phyloP scores from a whole-genome alignment of 2,329 filamentous ascomycete genomes.

The Teratosphaeriaceae sp. region DNA sequence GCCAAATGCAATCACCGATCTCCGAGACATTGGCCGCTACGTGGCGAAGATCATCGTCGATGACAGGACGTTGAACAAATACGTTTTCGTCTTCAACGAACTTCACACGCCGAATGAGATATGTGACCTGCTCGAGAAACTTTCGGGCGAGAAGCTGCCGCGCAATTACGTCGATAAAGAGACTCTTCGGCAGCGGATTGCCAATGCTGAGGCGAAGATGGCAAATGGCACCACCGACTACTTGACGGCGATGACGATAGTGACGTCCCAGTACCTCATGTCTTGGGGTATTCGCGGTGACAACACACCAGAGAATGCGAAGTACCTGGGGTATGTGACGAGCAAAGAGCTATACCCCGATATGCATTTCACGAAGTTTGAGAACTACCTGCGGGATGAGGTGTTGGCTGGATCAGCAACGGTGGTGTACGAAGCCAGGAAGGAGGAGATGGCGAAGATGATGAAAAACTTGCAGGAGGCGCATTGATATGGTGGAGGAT shows the following conservation, averaged over 20 bases:
- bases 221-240: conserved; percentile 30
- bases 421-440: not conserved
- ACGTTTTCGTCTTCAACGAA: conserved; percentile 45
- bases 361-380: conserved; percentile 35
- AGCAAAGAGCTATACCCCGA: conserved; percentile 50
- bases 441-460: not conserved
- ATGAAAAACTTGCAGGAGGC: no score
- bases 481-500: no score
- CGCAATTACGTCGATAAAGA: conserved; percentile 28
- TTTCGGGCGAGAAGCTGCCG: conserved; percentile 42
- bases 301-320: conserved; percentile 47
- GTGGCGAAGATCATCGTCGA: conserved; percentile 48
- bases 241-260: conserved; percentile 21
- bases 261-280: conserved; percentile 39
- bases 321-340: conserved; percentile 45
- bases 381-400: not conserved
- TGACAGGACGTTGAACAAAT: conserved; percentile 47
- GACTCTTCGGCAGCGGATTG: conserved; percentile 29
- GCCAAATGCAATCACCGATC: conserved; percentile 40
- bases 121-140: conserved; percentile 39
- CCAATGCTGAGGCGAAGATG: conserved; percentile 28
- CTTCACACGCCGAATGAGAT: conserved; percentile 43
- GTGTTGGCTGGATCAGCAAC: not conserved
- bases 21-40: conserved; percentile 48
- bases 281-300: conserved; percentile 47